Conservation (phyloP, 768 basidiomycete species). For the Pholiota conissans region DNA sequence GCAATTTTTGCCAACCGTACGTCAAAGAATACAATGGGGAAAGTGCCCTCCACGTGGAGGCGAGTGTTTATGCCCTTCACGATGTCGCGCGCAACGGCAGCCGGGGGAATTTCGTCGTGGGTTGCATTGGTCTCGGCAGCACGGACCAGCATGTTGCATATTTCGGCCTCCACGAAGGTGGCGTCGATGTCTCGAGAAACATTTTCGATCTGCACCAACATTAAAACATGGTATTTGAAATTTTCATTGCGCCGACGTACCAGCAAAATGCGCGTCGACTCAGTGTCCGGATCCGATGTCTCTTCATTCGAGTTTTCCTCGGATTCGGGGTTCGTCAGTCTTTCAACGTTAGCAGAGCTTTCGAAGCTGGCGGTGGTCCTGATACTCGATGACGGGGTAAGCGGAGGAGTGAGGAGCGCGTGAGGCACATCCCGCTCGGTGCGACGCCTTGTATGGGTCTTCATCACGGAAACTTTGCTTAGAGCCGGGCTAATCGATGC, state of each 20-base stretch:
- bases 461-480: conserved; percentile 12
- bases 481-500: conserved; percentile 21
- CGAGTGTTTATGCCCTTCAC: conserved; percentile 53
- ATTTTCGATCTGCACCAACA: conserved; percentile 31
- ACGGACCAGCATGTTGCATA: conserved; percentile 23
- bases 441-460: conserved; percentile 33
- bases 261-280: conserved; percentile 35
- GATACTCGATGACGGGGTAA: conserved; percentile 66
- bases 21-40: conserved; percentile 64
- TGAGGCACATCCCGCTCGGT: conserved; percentile 35
- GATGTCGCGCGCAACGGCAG: conserved; percentile 4
- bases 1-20: conserved; percentile 52
- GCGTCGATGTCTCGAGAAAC: conserved; percentile 29
- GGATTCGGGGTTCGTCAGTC: conserved; percentile 12
- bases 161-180: conserved; percentile 26
- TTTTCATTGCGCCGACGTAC: conserved; percentile 20
- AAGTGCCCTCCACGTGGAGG: conserved; percentile 49
- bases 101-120: neutral
- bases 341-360: conserved; percentile 19
- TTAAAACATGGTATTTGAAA: neutral
- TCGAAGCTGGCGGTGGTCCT: conserved; percentile 37
- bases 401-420: conserved; percentile 61
- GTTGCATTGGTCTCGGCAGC: conserved; percentile 3
- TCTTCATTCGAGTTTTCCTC: conserved; percentile 27
- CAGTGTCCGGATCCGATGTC: conserved; percentile 21